Evolutionary conservation across 139 green algal species (phyloP).

Genomic region (Zygnema cylindricum): DNA sequence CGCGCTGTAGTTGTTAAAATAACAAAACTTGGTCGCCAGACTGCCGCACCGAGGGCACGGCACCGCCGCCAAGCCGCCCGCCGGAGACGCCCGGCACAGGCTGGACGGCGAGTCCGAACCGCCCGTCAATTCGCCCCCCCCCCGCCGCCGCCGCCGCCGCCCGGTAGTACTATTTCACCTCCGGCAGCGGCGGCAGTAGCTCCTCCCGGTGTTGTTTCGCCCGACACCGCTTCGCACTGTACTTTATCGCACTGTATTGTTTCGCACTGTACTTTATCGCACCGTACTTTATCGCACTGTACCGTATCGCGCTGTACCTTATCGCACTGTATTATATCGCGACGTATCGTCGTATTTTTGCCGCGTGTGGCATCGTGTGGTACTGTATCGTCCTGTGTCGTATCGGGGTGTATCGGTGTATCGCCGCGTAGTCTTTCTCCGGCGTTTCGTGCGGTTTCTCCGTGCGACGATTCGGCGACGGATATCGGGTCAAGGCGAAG

Average conservation of each 20-base stretch:
- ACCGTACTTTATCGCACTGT: neutral
- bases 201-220: constrained; percentile 2
- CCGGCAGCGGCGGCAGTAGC: neutral
- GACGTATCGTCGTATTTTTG: neutral
- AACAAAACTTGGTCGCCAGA: constrained; percentile 94
- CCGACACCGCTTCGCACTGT: constrained; percentile 7
- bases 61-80: too few relatives aligned
- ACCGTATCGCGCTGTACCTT: neutral
- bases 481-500: too few relatives aligned
- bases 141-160: neutral
- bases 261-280: too few relatives aligned
- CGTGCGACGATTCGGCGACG: too few relatives aligned
- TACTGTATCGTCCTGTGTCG: neutral
- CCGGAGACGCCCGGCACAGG: too few relatives aligned
- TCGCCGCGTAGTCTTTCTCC: too few relatives aligned
- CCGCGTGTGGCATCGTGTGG: neutral
- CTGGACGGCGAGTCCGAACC: constrained; percentile 60
- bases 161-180: neutral
- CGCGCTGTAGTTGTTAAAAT: constrained; percentile 98
- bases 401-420: too few relatives aligned
- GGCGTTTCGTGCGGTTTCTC: too few relatives aligned
- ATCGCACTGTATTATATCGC: neutral
- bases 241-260: too few relatives aligned
- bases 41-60: constrained; percentile 83
- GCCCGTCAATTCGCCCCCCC: neutral